Base-by-base conservation (phyloP, 2,329 filamentous ascomycete genomes). In the Byssothecium circinans region DNA sequence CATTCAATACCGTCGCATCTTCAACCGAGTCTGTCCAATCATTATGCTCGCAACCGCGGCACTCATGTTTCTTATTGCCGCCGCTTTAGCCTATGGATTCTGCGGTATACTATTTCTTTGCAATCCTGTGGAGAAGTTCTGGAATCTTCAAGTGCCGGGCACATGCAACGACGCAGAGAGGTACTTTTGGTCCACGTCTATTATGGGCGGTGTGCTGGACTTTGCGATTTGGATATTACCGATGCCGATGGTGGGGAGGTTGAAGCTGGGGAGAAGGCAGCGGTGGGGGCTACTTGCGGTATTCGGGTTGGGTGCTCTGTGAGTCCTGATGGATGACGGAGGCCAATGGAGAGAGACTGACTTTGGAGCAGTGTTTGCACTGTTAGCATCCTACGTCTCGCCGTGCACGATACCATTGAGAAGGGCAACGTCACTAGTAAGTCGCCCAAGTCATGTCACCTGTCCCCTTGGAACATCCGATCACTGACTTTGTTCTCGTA, bases 301-400 rank as follows among this genome's bases (percentile, higher is more conserved):
- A 1, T 74, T 74, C 52, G 61, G 65, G 11, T 41, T 74, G 11
- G 71, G 71, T 6, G 59, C 56, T 17, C 64, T 73, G 70, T 72
- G 52, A 52, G 65, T 57, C 2, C 19, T 18, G 7, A 3, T 19
- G 25, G 29, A 32, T 36, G 34, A 27, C 4, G 17, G 2, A 10
- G 2, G 10, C 5, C 23, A 17, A n/a, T 8, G 7, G 5, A 36
- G 39, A 22, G 15, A 41, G 27, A 42, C 33, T 38, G 17, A 30
- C 15, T 8, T 10, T 10, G 29, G 15, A 15, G 14, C 12, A 68
- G 65, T 36, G 63, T 65, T 2, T 69, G 67, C 40, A 40, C 63
- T 3, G 56, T 64, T 20, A 64, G 60, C 43, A 49, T 70, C 4
- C 42, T 70, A 34, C 59, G 65, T 7, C 36, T 70, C 22, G 44